Conservation (phyloP, 2,329 filamentous ascomycete genomes). For the Monilinia laxa region DNA sequence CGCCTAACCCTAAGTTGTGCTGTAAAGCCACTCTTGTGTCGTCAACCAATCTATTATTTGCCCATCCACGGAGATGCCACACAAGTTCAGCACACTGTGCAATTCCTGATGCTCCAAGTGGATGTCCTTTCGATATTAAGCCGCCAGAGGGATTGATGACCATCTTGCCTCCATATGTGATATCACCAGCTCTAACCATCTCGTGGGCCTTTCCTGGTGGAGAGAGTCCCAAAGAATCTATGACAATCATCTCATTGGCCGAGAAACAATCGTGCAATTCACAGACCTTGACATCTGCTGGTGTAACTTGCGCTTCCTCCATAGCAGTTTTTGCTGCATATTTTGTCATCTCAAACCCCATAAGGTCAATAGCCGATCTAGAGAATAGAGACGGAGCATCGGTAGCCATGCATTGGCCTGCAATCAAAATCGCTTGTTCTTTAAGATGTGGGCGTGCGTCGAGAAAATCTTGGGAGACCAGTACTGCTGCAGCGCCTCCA, state of each 20-base stretch:
- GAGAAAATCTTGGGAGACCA: conserved; percentile 87
- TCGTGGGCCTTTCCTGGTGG: conserved; percentile 85
- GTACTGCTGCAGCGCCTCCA: conserved; percentile 81
- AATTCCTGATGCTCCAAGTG: conserved; percentile 88
- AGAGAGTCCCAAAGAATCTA: conserved; percentile 81
- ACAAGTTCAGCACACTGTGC: conserved; percentile 94
- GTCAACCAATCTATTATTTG: conserved; percentile 76
- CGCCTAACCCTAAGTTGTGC: conserved; percentile 90
- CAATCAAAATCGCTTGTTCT: conserved; percentile 81
- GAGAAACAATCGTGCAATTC: conserved; percentile 98
- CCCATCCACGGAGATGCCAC: conserved; percentile 95
- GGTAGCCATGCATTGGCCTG: conserved; percentile 84
- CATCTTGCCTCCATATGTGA: conserved; percentile 77
- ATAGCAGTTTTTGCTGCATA: conserved; percentile 69
- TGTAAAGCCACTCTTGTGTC: conserved; percentile 74
- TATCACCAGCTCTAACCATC: conserved; percentile 80
- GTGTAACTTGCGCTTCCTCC: conserved; percentile 67
- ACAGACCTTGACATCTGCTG: conserved; percentile 74
- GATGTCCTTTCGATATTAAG: conserved; percentile 93
- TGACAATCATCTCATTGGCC: conserved; percentile 86
- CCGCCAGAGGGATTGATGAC: conserved; percentile 93
- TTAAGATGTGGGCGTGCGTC: conserved; percentile 79
- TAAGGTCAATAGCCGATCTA: conserved; percentile 76
- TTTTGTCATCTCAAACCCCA: conserved; percentile 84
- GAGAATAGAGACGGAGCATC: conserved; percentile 80